Conservation (phyloP, 2,329 filamentous ascomycete genomes). For the Lasiodiplodia sp. region DNA sequence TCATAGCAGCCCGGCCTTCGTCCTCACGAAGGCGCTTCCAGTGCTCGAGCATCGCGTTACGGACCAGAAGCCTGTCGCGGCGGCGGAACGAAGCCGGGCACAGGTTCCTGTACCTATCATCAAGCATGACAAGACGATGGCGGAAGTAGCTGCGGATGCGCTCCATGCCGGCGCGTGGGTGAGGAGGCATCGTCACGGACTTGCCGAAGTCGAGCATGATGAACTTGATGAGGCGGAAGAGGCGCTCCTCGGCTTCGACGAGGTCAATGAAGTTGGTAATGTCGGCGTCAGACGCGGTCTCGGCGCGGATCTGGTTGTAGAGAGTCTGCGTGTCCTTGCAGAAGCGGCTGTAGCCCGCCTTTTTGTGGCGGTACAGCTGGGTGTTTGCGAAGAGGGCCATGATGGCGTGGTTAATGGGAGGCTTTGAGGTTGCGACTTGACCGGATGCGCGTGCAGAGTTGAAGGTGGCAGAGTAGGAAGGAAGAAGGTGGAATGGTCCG, state of each 20-base stretch:
- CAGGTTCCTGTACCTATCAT: not conserved
- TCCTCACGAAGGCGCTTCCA: not conserved
- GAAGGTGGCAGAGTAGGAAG: not conserved
- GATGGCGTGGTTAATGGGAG: not conserved
- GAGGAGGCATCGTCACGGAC: not conserved
- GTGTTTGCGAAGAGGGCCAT: not conserved
- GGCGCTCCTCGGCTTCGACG: not conserved
- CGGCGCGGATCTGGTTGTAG: not conserved
- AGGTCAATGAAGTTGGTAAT: not conserved
- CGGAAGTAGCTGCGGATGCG: not conserved
- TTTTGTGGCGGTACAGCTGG: not conserved
- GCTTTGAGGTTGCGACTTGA: not conserved
- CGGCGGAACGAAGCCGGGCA: not conserved
- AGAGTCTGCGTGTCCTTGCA: not conserved
- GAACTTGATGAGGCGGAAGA: not conserved
- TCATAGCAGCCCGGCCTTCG: not conserved
- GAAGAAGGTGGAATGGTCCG: not conserved
- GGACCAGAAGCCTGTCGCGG: not conserved
- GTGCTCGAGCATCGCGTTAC: not conserved
- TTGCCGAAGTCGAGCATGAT: not conserved
- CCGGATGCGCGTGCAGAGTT: not conserved
- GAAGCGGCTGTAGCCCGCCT: not conserved
- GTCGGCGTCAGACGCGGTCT: not conserved
- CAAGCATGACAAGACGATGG: not conserved
- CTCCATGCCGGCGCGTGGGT: not conserved